Percentiles rank a stretch among this genome's conserved stretches.
phyloP scores from a whole-genome alignment of 2,329 filamentous ascomycete species.

The Scolecobasidium constrictum region DNA sequence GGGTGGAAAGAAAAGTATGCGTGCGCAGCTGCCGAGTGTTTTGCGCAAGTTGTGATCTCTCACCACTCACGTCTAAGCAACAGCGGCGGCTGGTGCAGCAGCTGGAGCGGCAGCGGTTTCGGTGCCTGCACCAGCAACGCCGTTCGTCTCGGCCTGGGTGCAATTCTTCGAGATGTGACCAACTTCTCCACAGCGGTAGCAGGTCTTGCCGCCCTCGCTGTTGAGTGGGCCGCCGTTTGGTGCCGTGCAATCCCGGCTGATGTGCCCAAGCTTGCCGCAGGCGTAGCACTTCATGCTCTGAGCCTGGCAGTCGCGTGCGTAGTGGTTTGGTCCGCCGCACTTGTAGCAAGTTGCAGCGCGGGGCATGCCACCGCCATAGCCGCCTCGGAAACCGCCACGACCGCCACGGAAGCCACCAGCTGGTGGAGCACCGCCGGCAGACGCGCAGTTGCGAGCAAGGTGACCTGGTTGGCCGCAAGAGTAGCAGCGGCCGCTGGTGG shows the following conservation, averaged over 20 bases:
- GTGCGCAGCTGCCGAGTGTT: too few relatives aligned
- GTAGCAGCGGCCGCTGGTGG: slow-evolving; percentile 84
- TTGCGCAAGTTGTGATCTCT: too few relatives aligned
- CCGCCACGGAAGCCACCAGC: slow-evolving; percentile 58
- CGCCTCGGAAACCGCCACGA: slow-evolving; percentile 52
- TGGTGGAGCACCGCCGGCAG: slow-evolving; percentile 42
- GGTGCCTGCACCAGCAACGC: slow-evolving; percentile 21
- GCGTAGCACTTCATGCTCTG: slow-evolving; percentile 98
- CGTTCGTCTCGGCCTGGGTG: slow-evolving; percentile 57
- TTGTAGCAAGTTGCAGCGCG: slow-evolving; percentile 58
- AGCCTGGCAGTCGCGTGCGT: slow-evolving; percentile 94
- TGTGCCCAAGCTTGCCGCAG: slow-evolving; percentile 90
- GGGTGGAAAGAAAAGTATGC: background rate
- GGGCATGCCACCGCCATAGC: slow-evolving; percentile 60
- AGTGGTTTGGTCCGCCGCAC: slow-evolving; percentile 85
- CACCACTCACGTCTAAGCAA: slow-evolving; percentile 34
- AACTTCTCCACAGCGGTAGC: slow-evolving; percentile 92
- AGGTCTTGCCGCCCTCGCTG: slow-evolving; percentile 94
- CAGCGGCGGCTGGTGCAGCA: slow-evolving; percentile 25
- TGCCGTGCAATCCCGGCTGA: slow-evolving; percentile 88
- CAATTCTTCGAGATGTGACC: slow-evolving; percentile 96
- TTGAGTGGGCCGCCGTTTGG: slow-evolving; percentile 93
- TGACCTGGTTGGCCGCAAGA: slow-evolving; percentile 91
- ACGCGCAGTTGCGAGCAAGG: slow-evolving; percentile 76
- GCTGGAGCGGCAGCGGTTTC: slow-evolving; percentile 24